Evolutionary conservation across 805 yeast genomes (phyloP), one percentile per base, ranked within the genome.

Genomic region (Kodamaea hsintzibuensis): DNA sequence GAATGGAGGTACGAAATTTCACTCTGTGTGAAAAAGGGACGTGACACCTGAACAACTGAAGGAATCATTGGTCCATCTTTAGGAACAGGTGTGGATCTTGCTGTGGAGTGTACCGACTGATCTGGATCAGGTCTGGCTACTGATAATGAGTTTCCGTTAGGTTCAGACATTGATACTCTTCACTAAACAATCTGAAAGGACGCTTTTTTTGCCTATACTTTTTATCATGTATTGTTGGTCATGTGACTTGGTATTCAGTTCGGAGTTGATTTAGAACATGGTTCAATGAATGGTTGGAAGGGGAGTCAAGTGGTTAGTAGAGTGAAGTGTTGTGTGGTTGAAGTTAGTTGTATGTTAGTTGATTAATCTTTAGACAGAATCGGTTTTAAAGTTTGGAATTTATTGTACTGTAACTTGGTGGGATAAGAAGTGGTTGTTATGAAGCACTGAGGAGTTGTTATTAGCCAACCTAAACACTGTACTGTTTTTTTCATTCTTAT

Each of bases 1-100:
- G 69, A 66, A 53, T 83, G 87, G 9, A 83, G 77, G 57, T 72
- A 68, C 18, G 78, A 71, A 10, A 86, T 70, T 57, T 85, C 89
- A 19, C 74, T 68, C 40, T 74, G 70, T 0, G 89, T 81, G 51
- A 86, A 69, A 64, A 74, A 86, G 0, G 91, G 91, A 52, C 90
- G 71, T 10, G 88, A 78, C 0, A 83, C 74, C 60, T 79, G 81
- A 4, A 66, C 58, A 13, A 69, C 53, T 1, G 54, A 47, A 13
- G 55, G 49, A 30, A 50, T 42, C 38, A 33, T 45, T 10, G 50
- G 55, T 1, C 56, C 44, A 13, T 55, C 57, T 27, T 40, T 40
- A 2, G 51, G 44, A 10, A 37, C 46, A 5, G 48, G 49, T 8
- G 53, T 50, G 27, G 53, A 50, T 18, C 51, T 37, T 49, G 44